phyloP scores from a whole-genome alignment of 2,329 filamentous ascomycete species.

The Fusarium begoniae region DNA sequence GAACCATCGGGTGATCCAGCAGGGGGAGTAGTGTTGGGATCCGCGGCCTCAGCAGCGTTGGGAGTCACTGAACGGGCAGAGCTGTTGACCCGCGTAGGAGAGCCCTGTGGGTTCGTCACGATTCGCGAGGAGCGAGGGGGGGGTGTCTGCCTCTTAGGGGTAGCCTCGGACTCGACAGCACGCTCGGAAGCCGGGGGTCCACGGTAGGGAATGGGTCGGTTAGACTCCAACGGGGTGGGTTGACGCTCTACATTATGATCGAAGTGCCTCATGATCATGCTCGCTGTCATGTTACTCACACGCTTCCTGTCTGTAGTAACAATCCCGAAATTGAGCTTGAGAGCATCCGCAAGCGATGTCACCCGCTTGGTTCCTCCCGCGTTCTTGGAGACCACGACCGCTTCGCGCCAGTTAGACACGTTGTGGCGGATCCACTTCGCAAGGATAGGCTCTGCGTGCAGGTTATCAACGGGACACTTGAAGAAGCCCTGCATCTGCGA shows the following conservation, averaged over 20 bases:
- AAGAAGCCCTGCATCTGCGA: constrained; percentile 99
- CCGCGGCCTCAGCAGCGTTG: constrained; percentile 14
- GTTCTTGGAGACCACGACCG: constrained; percentile 98
- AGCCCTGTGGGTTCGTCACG: constrained; percentile 55
- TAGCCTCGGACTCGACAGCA: constrained; percentile 37
- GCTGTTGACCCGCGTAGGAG: constrained; percentile 50
- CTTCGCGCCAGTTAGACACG: constrained; percentile 86
- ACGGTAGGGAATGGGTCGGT: constrained; percentile 35
- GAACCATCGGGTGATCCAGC: constrained; percentile 41
- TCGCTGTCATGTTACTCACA: constrained; percentile 76
- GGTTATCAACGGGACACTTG: constrained; percentile 95
- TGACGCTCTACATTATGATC: constrained; percentile 64
- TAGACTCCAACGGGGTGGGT: constrained; percentile 50
- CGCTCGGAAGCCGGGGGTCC: constrained; percentile 21
- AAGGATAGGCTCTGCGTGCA: constrained; percentile 94
- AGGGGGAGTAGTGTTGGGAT: constrained; percentile 34
- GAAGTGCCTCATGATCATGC: constrained; percentile 77
- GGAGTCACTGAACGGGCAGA: constrained; percentile 20
- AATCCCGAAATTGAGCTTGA: constrained; percentile 98
- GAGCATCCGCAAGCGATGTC: constrained; percentile 91
- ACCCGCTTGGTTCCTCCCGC: constrained; percentile 96
- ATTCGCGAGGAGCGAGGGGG: constrained; percentile 44
- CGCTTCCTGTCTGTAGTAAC: constrained; percentile 85
- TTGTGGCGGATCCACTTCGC: constrained; percentile 95
- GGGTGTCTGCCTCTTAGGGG: constrained; percentile 24